phyloP scores from a whole-genome alignment of 2,329 filamentous ascomycete species.

The Pestalotiopsis sp. region DNA sequence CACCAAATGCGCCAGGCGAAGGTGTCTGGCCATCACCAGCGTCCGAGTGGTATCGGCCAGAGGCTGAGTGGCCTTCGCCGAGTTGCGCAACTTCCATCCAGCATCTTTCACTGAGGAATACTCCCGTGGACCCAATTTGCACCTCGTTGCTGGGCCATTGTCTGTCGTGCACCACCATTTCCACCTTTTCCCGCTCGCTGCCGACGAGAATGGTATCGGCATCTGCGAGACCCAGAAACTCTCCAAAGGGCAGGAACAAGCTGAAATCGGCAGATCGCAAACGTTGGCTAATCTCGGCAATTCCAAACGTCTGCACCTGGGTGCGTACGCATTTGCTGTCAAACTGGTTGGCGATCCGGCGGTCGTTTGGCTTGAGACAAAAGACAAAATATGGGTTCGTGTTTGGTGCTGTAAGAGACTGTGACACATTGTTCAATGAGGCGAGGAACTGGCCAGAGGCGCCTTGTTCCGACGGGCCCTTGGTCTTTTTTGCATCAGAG shows the following conservation, averaged over 20 bases:
- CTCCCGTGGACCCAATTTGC: conserved; percentile 84
- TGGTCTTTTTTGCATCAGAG: conserved; percentile 40
- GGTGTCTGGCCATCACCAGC: conserved; percentile 61
- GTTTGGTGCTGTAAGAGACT: conserved; percentile 78
- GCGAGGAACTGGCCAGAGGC: conserved; percentile 91
- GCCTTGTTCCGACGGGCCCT: conserved; percentile 69
- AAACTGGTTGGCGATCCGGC: conserved; percentile 96
- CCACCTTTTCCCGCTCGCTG: conserved; percentile 88
- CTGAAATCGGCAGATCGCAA: conserved; percentile 94
- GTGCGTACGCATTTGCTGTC: conserved; percentile 97
- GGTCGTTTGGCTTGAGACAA: conserved; percentile 95
- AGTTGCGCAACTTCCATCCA: conserved; percentile 90
- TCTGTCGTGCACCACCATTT: conserved; percentile 88
- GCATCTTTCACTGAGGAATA: conserved; percentile 94
- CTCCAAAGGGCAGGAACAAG: conserved; percentile 91
- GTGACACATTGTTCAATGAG: conserved; percentile 87
- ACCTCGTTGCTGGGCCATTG: conserved; percentile 93
- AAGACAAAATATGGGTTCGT: conserved; percentile 97
- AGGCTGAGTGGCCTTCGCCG: conserved; percentile 60
- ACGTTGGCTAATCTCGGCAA: conserved; percentile 94
- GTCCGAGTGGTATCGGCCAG: conserved; percentile 60
- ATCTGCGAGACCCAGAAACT: conserved; percentile 89
- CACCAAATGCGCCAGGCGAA: conserved; percentile 61
- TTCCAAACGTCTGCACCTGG: conserved; percentile 93
- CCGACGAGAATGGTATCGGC: conserved; percentile 84